Evolutionary conservation across 1,284 basidiomycete genomes (phyloP).

Genomic region (Ceratobasidium sp.): DNA sequence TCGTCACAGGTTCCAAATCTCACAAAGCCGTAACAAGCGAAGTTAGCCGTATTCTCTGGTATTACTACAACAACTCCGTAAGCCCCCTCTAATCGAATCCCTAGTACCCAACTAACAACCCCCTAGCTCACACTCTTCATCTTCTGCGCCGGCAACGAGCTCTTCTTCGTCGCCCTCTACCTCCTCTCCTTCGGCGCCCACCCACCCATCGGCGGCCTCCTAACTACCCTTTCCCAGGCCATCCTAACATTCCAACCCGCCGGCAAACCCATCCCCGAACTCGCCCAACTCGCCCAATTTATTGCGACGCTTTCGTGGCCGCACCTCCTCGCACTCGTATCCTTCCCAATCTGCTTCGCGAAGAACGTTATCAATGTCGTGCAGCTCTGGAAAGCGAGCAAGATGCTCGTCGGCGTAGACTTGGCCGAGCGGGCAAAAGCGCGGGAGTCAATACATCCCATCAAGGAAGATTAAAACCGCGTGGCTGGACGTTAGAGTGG

Average conservation of each 20-base stretch:
- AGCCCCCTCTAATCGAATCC: slow-evolving; percentile 51
- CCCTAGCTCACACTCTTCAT: slow-evolving; percentile 84
- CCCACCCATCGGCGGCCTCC: slow-evolving; percentile 64
- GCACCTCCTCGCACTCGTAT: slow-evolving; percentile 73
- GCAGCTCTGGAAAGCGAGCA: slow-evolving; percentile 98
- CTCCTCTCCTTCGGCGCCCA: slow-evolving; percentile 84
- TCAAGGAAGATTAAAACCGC: slow-evolving; percentile 18
- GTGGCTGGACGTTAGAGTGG: background rate
- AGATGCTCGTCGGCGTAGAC: slow-evolving; percentile 92
- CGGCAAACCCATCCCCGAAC: slow-evolving; percentile 47
- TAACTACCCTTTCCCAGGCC: slow-evolving; percentile 47
- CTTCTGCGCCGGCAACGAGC: slow-evolving; percentile 96
- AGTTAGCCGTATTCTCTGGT: slow-evolving; percentile 90
- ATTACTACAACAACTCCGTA: slow-evolving; percentile 94
- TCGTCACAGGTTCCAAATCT: slow-evolving; percentile 90
- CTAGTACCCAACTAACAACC: slow-evolving; percentile 14
- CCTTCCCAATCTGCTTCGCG: slow-evolving; percentile 75
- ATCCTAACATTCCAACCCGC: slow-evolving; percentile 44
- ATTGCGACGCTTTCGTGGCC: slow-evolving; percentile 77
- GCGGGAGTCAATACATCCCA: slow-evolving; percentile 59
- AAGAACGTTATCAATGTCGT: slow-evolving; percentile 98
- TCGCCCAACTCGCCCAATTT: slow-evolving; percentile 50
- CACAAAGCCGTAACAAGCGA: slow-evolving; percentile 94
- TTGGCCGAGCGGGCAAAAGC: slow-evolving; percentile 81
- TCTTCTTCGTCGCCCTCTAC: slow-evolving; percentile 97